Percentiles rank a stretch among this genome's conserved stretches.
These are phyloP conservation scores for Aspergillus hancockii DNA, from an alignment of 495 filamentous ascomycete species.

Conservation along the genomic window DNA sequence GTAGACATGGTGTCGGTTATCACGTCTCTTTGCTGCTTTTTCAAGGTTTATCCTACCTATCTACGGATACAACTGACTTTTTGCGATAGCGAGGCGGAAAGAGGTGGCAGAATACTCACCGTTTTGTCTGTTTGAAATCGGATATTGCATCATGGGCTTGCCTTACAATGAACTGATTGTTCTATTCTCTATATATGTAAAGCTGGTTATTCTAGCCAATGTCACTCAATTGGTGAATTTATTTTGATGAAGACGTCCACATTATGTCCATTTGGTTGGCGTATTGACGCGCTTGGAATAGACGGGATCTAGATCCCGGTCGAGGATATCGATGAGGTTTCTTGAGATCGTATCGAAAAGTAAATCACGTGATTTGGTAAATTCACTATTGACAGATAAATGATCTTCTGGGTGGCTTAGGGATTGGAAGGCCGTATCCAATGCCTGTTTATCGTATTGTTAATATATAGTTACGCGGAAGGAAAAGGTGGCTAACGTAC, in stretches of 20 bases:
- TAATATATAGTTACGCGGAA: not conserved
- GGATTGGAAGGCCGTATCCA: not conserved
- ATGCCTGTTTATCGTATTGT: not conserved
- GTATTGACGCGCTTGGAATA: not conserved
- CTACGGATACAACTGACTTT: slow-evolving; percentile 1
- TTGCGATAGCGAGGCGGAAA: slow-evolving; percentile 18
- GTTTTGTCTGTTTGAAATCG: too few species aligned
- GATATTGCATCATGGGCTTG: too few species aligned
- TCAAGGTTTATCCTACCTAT: not conserved
- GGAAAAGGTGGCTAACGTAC: slow-evolving; percentile 8
- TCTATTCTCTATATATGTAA: too few species aligned
- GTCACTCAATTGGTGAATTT: too few species aligned
- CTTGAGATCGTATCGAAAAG: slow-evolving; percentile 3
- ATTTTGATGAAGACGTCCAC: not conserved
- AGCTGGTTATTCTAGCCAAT: too few species aligned
- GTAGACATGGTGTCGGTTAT: slow-evolving; percentile 27
- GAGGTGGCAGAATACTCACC: slow-evolving; percentile 18
- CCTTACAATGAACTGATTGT: not conserved
- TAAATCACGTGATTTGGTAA: not conserved
- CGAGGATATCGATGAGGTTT: slow-evolving; percentile 1
- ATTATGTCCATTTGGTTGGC: not conserved
- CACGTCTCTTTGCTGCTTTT: not conserved
- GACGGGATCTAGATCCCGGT: slow-evolving; percentile 4
- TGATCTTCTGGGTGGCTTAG: not conserved
- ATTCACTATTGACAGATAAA: not conserved